These are phyloP conservation scores for Cetraspora pellucida DNA, from an alignment of 192 early-diverging fungal genomes.

Conservation along the genomic window DNA sequence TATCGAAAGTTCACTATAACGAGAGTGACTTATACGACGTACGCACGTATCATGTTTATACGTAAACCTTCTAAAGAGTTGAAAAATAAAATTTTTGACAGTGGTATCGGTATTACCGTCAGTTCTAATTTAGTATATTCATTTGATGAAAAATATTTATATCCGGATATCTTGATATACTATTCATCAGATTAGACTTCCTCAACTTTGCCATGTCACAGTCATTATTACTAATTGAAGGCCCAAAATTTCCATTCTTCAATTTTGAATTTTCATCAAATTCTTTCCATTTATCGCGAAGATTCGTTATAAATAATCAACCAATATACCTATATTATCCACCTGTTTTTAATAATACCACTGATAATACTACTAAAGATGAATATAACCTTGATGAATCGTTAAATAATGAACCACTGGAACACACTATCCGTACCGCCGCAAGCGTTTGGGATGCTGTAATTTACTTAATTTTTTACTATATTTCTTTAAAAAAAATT, in stretches of 20 bases:
- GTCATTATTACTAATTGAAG: constrained; percentile 7
- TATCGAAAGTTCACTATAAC: too few relatives aligned
- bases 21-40: too few relatives aligned
- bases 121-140: too few relatives aligned
- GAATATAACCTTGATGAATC: too few relatives aligned
- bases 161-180: too few relatives aligned
- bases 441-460: constrained; percentile 29
- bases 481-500: not conserved
- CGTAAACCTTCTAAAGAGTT: too few relatives aligned
- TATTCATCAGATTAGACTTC: too few relatives aligned
- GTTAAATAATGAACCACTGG: not conserved
- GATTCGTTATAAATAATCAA: constrained; percentile 22
- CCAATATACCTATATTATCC: constrained; percentile 3
- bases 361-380: constrained; percentile 2
- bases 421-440: constrained; percentile 29
- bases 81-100: too few relatives aligned
- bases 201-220: too few relatives aligned
- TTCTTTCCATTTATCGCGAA: not conserved
- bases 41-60: too few relatives aligned
- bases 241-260: constrained; percentile 22
- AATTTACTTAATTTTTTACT: not conserved
- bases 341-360: not conserved
- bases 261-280: constrained; percentile 10
- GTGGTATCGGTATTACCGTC: too few relatives aligned
- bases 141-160: too few relatives aligned